A percentile compares a stretch with the other conserved stretches of the same genome.
Conservation (phyloP, 129 eudicot species). For the Ambrosia artemisiifolia region DNA sequence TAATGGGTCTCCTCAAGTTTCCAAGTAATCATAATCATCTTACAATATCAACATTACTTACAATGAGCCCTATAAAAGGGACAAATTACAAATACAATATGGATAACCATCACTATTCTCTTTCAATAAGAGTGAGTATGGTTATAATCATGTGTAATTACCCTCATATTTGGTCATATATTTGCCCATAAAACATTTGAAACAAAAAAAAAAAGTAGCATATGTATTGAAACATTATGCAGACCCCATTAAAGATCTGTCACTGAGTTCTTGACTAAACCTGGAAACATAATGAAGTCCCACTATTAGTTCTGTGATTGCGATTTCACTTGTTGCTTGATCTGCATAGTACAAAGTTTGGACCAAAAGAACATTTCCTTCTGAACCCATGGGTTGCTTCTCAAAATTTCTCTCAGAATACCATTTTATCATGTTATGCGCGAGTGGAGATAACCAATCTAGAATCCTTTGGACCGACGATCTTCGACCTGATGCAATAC, state of each 20-base stretch:
- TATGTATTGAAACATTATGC: slow-evolving; percentile 24
- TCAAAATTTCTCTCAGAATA: slow-evolving; percentile 82
- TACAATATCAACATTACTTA: slow-evolving; percentile 6
- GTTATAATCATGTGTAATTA: not conserved
- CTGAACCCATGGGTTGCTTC: slow-evolving; percentile 55
- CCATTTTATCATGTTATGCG: slow-evolving; percentile 90
- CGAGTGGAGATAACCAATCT: slow-evolving; percentile 95
- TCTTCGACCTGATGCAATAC: slow-evolving; percentile 60
- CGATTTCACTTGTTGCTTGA: slow-evolving; percentile 68
- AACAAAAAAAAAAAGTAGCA: not conserved
- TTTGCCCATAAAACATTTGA: not conserved
- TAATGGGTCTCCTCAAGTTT: not conserved
- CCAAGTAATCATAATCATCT: slow-evolving; percentile 11
- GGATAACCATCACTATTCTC: not conserved
- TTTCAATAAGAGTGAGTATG: not conserved
- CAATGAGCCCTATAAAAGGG: not conserved
- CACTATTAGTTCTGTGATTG: slow-evolving; percentile 71
- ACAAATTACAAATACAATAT: not conserved
- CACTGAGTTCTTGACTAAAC: slow-evolving; percentile 45
- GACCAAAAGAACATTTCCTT: slow-evolving; percentile 64
- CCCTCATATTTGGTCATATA: not conserved
- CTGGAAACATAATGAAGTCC: slow-evolving; percentile 71
- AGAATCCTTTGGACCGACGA: slow-evolving; percentile 50
- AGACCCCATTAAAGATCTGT: slow-evolving; percentile 38
- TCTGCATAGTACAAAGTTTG: slow-evolving; percentile 83